Conservation (phyloP, 768 basidiomycete genomes). For the Filobasidium wieringae region DNA sequence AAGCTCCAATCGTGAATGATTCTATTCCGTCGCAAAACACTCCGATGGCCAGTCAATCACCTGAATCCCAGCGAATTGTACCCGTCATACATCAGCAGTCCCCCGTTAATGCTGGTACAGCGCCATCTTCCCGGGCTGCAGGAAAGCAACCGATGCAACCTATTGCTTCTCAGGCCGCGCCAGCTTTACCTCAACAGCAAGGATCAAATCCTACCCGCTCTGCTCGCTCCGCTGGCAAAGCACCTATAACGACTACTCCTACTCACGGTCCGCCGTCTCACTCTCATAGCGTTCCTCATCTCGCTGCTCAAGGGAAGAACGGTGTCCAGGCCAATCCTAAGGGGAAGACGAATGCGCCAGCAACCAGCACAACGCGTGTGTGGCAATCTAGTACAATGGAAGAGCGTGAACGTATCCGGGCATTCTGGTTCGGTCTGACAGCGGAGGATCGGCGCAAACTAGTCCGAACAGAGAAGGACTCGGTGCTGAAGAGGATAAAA, state of each 20-base stretch:
- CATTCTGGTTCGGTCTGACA: conserved; percentile 89
- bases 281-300: conserved; percentile 40
- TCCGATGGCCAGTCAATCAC: no score
- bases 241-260: conserved; percentile 30
- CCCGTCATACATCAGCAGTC: conserved; percentile 41
- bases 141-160: conserved; percentile 79
- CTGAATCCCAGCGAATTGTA: no score
- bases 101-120: conserved; percentile 42
- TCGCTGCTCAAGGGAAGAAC: conserved; percentile 45
- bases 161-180: conserved; percentile 17
- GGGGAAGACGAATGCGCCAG: conserved; percentile 25
- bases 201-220: conserved; percentile 30
- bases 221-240: conserved; percentile 40
- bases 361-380: conserved; percentile 51
- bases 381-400: conserved; percentile 87
- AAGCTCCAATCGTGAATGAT: no score
- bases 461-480: conserved; percentile 96
- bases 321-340: conserved; percentile 15
- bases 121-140: conserved; percentile 63
- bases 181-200: conserved; percentile 3
- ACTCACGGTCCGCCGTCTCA: not conserved
- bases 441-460: conserved; percentile 83
- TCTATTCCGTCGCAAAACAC: no score
- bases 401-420: conserved; percentile 92
- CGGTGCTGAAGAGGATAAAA: conserved; percentile 97